Evolutionary conservation across 1,139 yeast genomes (phyloP).

Genomic region (Kazachstania sp.): DNA sequence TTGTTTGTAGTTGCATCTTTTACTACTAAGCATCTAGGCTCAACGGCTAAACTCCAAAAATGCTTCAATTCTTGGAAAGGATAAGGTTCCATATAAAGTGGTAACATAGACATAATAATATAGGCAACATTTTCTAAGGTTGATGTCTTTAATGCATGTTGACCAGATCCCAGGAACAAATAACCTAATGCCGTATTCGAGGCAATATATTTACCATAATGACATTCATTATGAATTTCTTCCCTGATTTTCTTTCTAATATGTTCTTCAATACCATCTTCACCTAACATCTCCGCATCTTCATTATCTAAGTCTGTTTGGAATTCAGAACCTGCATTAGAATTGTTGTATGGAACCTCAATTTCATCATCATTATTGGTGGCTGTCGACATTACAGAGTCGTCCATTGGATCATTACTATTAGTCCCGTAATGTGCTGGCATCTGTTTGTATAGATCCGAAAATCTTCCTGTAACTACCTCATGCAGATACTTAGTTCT

Average conservation of each 20-base stretch:
- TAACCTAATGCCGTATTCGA: slow-evolving; percentile 80
- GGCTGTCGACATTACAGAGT: background rate
- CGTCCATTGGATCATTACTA: background rate
- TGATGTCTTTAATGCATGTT: slow-evolving; percentile 63
- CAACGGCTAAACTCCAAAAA: slow-evolving; percentile 84
- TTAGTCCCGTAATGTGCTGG: background rate
- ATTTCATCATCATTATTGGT: background rate
- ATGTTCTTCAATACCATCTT: slow-evolving; percentile 3
- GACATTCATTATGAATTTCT: slow-evolving; percentile 20
- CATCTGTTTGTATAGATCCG: slow-evolving; percentile 18
- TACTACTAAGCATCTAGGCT: slow-evolving; percentile 68
- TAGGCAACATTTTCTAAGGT: slow-evolving; percentile 31
- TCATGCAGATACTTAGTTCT: slow-evolving; percentile 64
- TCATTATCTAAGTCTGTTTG: slow-evolving; percentile 7
- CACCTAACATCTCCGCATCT: slow-evolving; percentile 6
- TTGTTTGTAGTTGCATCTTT: slow-evolving; percentile 57
- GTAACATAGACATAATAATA: slow-evolving; percentile 63
- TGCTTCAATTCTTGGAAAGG: slow-evolving; percentile 83
- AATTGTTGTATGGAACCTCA: background rate
- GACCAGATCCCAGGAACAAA: slow-evolving; percentile 87
- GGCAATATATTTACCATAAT: slow-evolving; percentile 70
- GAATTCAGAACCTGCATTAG: background rate
- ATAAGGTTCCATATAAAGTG: slow-evolving; percentile 68
- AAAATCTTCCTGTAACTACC: slow-evolving; percentile 27
- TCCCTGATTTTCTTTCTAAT: background rate